phyloP scores from a whole-genome alignment of 352 stramenopile species.

The Phytophthora parvispora region DNA sequence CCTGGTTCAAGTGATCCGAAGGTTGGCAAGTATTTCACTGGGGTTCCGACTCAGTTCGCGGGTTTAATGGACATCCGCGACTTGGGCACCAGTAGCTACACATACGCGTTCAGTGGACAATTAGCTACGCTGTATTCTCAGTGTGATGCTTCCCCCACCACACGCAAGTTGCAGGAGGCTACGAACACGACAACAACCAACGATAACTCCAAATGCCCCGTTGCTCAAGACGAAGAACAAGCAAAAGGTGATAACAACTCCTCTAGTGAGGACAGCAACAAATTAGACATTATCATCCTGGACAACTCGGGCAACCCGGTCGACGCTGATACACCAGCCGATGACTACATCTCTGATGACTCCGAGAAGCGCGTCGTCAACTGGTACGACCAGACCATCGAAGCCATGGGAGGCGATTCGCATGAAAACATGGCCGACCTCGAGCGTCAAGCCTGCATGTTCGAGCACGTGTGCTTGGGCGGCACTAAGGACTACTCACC shows the following conservation, averaged over 20 bases:
- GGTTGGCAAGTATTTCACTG: conserved; percentile 52
- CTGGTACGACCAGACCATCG: conserved; percentile 43
- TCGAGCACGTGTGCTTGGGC: conserved; percentile 51
- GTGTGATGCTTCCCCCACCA: conserved; percentile 39
- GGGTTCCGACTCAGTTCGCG: conserved; percentile 47
- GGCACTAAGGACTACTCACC: conserved; percentile 43
- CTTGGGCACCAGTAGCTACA: conserved; percentile 63
- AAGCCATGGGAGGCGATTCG: conserved; percentile 32
- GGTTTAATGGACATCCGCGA: conserved; percentile 60
- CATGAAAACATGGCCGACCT: conserved; percentile 46
- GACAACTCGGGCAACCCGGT: conserved; percentile 18
- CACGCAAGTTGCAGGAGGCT: conserved; percentile 28
- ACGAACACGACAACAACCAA: not conserved
- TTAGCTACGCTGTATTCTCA: conserved; percentile 52
- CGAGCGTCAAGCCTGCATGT: conserved; percentile 56
- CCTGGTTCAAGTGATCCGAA: conserved; percentile 41
- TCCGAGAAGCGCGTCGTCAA: conserved; percentile 32
- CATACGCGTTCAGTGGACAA: conserved; percentile 60
- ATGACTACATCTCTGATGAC: conserved; percentile 29
- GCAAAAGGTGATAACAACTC: no score
- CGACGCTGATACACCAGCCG: conserved; percentile 6
- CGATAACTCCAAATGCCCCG: conserved; percentile 11
- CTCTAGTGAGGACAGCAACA: no score
- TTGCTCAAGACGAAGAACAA: conserved; percentile 6
- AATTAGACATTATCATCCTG: conserved; percentile 22